phyloP scores from a whole-genome alignment of 495 filamentous ascomycete genomes.

The Podospora sp. region DNA sequence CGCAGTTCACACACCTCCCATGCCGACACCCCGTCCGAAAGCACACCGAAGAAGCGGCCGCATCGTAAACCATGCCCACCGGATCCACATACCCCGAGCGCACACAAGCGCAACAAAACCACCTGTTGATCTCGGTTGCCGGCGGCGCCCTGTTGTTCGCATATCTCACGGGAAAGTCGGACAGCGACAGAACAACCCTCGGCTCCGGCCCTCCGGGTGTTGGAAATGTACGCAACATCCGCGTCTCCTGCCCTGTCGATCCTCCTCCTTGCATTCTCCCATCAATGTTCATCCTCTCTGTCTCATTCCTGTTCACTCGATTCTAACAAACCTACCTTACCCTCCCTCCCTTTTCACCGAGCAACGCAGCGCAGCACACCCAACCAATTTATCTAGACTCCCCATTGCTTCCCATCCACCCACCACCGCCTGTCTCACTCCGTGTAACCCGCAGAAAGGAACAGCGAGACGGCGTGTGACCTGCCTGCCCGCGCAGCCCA shows the following conservation, averaged over 20 bases:
- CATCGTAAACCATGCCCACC: slow-evolving; percentile 25
- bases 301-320: too few relatives aligned
- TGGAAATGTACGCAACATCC: slow-evolving; percentile 32
- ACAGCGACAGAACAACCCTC: slow-evolving; percentile 7
- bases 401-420: background rate
- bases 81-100: slow-evolving; percentile 23
- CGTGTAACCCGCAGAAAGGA: background rate
- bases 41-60: background rate
- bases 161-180: slow-evolving; percentile 20
- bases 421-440: background rate
- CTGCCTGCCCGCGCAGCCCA: background rate
- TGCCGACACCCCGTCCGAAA: slow-evolving; percentile 25
- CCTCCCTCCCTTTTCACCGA: too few relatives aligned
- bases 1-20: slow-evolving; percentile 30
- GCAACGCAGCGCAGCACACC: too few relatives aligned
- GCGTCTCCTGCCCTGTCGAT: background rate
- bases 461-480: background rate
- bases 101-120: slow-evolving; percentile 36
- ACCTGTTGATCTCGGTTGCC: slow-evolving; percentile 30
- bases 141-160: background rate
- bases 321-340: too few relatives aligned
- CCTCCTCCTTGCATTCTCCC: too few relatives aligned
- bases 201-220: slow-evolving; percentile 30
- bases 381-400: too few relatives aligned
- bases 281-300: too few relatives aligned